Conservation (phyloP, 305 asterid species). For the Striga hermonthica region DNA sequence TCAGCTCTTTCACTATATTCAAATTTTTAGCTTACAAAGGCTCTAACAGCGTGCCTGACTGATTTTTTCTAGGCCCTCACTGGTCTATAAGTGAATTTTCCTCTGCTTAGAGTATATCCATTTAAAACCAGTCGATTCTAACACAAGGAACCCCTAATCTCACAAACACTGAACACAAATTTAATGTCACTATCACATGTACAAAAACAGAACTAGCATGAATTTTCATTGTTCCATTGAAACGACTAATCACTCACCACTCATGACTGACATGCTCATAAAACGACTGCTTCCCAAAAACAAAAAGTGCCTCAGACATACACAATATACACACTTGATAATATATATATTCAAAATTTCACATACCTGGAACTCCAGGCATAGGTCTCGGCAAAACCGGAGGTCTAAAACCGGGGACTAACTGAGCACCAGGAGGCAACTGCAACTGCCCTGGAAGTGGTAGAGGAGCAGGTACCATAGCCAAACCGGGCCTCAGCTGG, state of each 20-base stretch:
- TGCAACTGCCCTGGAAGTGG: conserved; percentile 69
- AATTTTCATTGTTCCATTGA: neutral
- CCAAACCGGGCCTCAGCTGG: conserved; percentile 70
- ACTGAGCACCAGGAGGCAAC: too few species aligned
- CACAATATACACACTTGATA: conserved; percentile 13
- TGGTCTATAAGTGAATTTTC: too few species aligned
- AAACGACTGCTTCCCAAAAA: neutral
- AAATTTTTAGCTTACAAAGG: too few species aligned
- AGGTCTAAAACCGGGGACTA: conserved; percentile 53
- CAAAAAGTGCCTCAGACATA: conserved; percentile 8
- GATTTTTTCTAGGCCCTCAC: too few species aligned
- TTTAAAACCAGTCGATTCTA: neutral
- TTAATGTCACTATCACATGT: too few species aligned
- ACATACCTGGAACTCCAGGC: conserved; percentile 69
- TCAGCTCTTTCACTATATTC: too few species aligned
- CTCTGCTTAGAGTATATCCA: too few species aligned
- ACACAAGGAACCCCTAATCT: neutral
- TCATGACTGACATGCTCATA: conserved; percentile 1
- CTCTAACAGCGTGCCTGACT: too few species aligned
- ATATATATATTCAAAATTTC: neutral
- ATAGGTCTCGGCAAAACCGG: conserved; percentile 69
- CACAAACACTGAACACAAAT: neutral
- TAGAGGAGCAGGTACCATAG: conserved; percentile 49
- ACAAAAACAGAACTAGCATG: neutral
- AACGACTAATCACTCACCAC: neutral